A percentile compares a stretch with the other conserved stretches of the same genome.
Conservation (phyloP, 805 yeast species). For the Zygoascus tannicola region DNA sequence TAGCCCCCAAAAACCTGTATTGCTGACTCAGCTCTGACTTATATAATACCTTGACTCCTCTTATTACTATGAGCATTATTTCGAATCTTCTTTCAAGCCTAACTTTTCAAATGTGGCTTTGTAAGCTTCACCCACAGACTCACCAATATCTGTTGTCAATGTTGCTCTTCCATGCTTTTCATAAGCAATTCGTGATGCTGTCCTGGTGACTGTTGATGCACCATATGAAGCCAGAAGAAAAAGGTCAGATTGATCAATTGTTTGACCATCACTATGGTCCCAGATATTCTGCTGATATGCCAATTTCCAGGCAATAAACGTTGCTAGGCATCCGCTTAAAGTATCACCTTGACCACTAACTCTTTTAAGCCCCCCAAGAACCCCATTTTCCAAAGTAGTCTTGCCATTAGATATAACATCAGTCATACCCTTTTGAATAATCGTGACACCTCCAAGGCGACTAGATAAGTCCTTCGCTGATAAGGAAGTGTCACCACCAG, state of each 20-base stretch:
- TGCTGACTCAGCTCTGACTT: too few relatives aligned
- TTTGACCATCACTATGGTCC: conserved; percentile 33
- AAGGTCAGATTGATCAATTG: conserved; percentile 27
- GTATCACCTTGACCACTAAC: conserved; percentile 98
- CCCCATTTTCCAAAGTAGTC: conserved; percentile 34
- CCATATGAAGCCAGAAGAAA: conserved; percentile 45
- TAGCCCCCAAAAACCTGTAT: too few relatives aligned
- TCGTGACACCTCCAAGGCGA: conserved; percentile 44
- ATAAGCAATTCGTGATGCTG: conserved; percentile 58
- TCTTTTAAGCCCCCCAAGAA: conserved; percentile 62
- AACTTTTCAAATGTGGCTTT: conserved; percentile 32
- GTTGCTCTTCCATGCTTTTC: conserved; percentile 59
- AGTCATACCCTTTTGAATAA: conserved; percentile 62
- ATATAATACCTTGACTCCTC: neutral
- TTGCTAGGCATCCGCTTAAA: conserved; percentile 74
- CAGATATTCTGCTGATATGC: conserved; percentile 54
- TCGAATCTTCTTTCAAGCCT: conserved; percentile 13
- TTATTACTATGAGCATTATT: neutral
- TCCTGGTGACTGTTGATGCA: conserved; percentile 59
- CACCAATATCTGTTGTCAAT: conserved; percentile 78
- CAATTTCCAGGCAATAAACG: conserved; percentile 70
- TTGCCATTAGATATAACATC: conserved; percentile 57
- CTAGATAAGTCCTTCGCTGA: conserved; percentile 34
- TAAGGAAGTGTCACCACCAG: conserved; percentile 27
- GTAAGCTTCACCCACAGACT: conserved; percentile 56